Conservation (phyloP, 345 rosid genomes). For the Draba incana region DNA sequence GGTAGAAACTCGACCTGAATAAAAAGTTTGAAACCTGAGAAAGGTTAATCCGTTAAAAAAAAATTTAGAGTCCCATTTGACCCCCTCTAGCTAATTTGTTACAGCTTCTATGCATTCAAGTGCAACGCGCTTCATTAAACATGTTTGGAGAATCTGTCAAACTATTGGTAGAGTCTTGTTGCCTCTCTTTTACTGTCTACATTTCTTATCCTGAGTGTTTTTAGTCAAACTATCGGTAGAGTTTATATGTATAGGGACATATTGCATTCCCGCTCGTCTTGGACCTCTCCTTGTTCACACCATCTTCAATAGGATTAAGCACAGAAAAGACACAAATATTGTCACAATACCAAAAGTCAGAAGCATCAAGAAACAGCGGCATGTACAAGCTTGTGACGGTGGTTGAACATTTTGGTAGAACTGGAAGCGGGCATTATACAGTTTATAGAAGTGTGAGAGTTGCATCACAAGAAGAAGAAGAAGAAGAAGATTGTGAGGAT, state of each 20-base stretch:
- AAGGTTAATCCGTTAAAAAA: too few relatives aligned
- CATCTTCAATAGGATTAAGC: slow-evolving; percentile 36
- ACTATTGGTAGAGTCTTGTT: slow-evolving; percentile 54
- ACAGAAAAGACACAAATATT: slow-evolving; percentile 16
- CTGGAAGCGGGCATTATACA: slow-evolving; percentile 83
- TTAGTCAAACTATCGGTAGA: neutral
- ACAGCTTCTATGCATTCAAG: slow-evolving; percentile 88
- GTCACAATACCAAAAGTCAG: slow-evolving; percentile 31
- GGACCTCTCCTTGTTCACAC: slow-evolving; percentile 32
- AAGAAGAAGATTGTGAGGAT: slow-evolving; percentile 23
- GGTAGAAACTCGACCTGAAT: slow-evolving; percentile 40
- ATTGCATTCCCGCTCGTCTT: slow-evolving; percentile 34
- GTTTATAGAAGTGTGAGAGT: slow-evolving; percentile 62
- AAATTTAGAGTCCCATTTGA: slow-evolving; percentile 14
- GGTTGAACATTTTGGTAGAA: slow-evolving; percentile 83
- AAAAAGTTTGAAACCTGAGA: too few relatives aligned
- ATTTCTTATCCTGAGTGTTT: neutral
- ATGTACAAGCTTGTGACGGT: slow-evolving; percentile 68
- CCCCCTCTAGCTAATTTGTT: slow-evolving; percentile 5
- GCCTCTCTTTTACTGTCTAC: slow-evolving; percentile 1
- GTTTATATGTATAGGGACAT: slow-evolving; percentile 38
- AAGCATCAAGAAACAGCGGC: slow-evolving; percentile 23
- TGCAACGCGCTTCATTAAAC: slow-evolving; percentile 68
- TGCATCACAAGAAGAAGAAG: slow-evolving; percentile 18
- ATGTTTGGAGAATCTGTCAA: slow-evolving; percentile 67